These are phyloP conservation scores for Cladosporium austrohemisphaericum DNA, from an alignment of 2,329 filamentous ascomycete genomes.

Conservation along the genomic window DNA sequence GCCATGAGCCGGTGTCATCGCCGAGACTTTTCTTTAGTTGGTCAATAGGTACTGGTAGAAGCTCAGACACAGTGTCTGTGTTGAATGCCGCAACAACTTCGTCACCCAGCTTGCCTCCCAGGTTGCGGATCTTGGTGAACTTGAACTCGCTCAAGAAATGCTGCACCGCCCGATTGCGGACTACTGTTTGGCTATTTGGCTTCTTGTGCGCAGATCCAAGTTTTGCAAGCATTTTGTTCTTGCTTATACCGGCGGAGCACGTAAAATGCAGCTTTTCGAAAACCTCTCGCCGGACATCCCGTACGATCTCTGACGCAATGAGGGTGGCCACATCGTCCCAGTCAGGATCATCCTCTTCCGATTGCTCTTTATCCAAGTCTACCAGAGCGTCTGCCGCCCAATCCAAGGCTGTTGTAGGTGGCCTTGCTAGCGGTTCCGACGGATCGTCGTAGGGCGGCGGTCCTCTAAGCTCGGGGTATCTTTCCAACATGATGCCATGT, in stretches of 20 bases:
- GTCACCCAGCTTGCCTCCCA: constrained; percentile 93
- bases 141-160: constrained; percentile 81
- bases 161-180: constrained; percentile 76
- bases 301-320: constrained; percentile 84
- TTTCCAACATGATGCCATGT: constrained; percentile 67
- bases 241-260: constrained; percentile 82
- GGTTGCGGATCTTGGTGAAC: constrained; percentile 88
- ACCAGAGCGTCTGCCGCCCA: constrained; percentile 82
- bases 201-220: constrained; percentile 88
- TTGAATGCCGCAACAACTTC: constrained; percentile 77
- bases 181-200: constrained; percentile 89
- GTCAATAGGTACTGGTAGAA: constrained; percentile 68
- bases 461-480: constrained; percentile 68
- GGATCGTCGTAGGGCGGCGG: constrained; percentile 71
- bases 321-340: constrained; percentile 93
- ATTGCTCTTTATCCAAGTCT: constrained; percentile 67
- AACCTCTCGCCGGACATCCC: constrained; percentile 67
- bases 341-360: constrained; percentile 78
- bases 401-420: constrained; percentile 69
- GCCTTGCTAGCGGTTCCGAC: constrained; percentile 64
- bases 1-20: constrained; percentile 79
- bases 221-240: constrained; percentile 95
- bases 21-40: constrained; percentile 74
- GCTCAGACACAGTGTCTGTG: constrained; percentile 73
- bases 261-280: constrained; percentile 75